phyloP scores from a whole-genome alignment of 139 green algal genomes.

The Parachlorella kessleri region DNA sequence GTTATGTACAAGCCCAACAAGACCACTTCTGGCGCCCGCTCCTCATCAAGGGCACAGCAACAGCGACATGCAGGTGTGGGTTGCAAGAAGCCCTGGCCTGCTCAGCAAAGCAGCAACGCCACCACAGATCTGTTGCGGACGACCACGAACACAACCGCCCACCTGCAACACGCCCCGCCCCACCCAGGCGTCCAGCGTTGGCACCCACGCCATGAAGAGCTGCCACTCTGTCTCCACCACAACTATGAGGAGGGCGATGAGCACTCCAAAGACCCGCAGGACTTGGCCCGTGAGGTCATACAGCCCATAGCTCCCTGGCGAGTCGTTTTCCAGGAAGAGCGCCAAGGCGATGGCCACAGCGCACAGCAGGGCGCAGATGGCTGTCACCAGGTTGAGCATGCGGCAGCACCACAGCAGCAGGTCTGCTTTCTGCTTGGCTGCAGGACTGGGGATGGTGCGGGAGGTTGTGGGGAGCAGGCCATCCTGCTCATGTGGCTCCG shows the following conservation, averaged over 20 bases:
- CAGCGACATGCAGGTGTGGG: background rate
- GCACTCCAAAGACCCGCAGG: background rate
- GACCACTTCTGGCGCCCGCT: too few species aligned
- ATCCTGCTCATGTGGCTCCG: background rate
- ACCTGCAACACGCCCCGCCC: background rate
- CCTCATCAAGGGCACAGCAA: too few species aligned
- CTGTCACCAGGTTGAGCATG: slow-evolving; percentile 38
- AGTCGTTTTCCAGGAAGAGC: slow-evolving; percentile 4
- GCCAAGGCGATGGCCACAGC: slow-evolving; percentile 28
- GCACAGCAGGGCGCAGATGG: slow-evolving; percentile 23
- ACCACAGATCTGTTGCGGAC: too few species aligned
- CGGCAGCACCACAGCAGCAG: slow-evolving; percentile 25
- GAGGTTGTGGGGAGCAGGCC: background rate
- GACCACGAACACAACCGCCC: too few species aligned
- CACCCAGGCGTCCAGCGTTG: background rate
- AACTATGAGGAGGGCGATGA: background rate
- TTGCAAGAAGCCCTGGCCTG: background rate
- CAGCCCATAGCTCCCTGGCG: background rate
- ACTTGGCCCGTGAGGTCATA: background rate
- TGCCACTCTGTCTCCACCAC: background rate
- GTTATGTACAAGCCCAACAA: too few species aligned
- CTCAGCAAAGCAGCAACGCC: background rate
- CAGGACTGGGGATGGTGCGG: background rate
- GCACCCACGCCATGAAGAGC: background rate
- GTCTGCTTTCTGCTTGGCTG: background rate